Conservation (phyloP, 768 basidiomycete genomes). For the Pleurotus salmoneostramineus region DNA sequence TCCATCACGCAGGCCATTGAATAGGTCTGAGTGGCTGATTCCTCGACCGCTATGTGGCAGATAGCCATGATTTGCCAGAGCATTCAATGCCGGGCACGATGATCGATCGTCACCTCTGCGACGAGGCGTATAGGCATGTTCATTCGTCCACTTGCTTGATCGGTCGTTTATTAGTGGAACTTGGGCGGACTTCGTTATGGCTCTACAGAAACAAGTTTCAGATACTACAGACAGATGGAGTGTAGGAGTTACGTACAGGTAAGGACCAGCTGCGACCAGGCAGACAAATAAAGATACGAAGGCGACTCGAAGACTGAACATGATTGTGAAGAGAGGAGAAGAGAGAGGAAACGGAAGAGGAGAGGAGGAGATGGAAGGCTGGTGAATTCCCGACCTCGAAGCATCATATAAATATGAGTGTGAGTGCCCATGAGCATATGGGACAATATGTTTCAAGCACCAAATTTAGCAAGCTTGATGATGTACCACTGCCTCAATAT, state of each 20-base stretch:
- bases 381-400: not conserved
- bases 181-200: no score
- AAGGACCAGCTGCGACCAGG: not conserved
- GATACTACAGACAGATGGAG: not conserved
- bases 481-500: no score
- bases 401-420: not conserved
- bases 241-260: not conserved
- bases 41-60: conserved; percentile 26
- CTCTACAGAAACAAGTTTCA: not conserved
- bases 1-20: conserved; percentile 21
- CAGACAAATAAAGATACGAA: not conserved
- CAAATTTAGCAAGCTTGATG: no score
- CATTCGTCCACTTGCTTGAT: not conserved
- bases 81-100: conserved; percentile 49
- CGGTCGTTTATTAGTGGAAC: not conserved
- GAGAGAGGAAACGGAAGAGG: no score
- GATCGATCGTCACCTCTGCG: conserved; percentile 29
- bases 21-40: conserved; percentile 19
- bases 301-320: not conserved
- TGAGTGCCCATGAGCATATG: no score
- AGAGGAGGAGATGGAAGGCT: no score
- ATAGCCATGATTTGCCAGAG: conserved; percentile 43
- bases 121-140: not conserved
- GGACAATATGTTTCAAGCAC: no score
- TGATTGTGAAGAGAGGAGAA: no score